Conservation (phyloP, 306 rosid genomes). For the Quillaja saponaria region DNA sequence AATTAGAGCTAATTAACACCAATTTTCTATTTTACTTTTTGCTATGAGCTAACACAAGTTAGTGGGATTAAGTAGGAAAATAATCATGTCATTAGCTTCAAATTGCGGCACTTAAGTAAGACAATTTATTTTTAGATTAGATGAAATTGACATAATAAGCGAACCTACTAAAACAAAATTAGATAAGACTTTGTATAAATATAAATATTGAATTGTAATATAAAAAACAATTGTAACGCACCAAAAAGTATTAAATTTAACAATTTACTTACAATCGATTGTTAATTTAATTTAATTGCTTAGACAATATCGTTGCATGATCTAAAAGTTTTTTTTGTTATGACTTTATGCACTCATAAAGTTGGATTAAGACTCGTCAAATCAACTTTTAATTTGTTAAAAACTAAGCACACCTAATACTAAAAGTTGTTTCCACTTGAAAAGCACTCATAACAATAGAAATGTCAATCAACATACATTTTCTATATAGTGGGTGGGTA, state of each 20-base stretch:
- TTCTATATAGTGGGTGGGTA: conserved; percentile 36
- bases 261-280: no score
- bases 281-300: no score
- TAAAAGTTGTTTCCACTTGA: conserved; percentile 25
- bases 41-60: no score
- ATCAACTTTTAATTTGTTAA: not conserved
- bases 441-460: conserved; percentile 14
- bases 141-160: no score
- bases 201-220: not conserved
- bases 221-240: not conserved
- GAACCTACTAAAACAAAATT: no score
- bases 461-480: conserved; percentile 25
- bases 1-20: conserved; percentile 11
- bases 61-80: no score
- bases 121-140: no score
- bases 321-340: no score
- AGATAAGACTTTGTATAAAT: not conserved
- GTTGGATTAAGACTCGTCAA: not conserved
- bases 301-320: no score
- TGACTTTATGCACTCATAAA: conserved; percentile 10
- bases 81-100: no score
- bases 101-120: no score
- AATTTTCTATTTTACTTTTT: not conserved
- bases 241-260: not conserved
- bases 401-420: conserved; percentile 1